Evolutionary conservation across 768 basidiomycete genomes (phyloP), one percentile per base, ranked within the genome.

Genomic region (Tulasnella sp.): DNA sequence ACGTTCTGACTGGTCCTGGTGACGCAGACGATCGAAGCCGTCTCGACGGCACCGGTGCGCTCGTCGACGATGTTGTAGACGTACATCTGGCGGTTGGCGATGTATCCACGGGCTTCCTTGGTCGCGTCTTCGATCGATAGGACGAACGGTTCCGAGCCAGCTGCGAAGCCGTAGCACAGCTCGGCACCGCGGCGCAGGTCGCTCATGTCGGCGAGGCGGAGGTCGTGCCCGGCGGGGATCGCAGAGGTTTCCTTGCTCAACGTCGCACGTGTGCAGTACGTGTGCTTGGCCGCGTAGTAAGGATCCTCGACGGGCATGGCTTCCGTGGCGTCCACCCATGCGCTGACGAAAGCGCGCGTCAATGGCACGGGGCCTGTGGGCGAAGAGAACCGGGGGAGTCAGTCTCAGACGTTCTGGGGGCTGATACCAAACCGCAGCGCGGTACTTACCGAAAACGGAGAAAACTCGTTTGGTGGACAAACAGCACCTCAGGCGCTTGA

Each of bases 11-110:
- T 91, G 81, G 90, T 90, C 22, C 94, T 87, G 9, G 93, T 93
- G 34, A 89, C 90, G n/a, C 93, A 93, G 9, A 91, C 92, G 54
- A 94, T 90, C 31, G 89, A 93, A 0, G 93, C 91, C 31, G 91
- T 88, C 40, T 83, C 81, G 34, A 69, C 64, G 14, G 28, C n/a
- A 1, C 64, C 64, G 64, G 64, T 69, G 64, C 14, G 64, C 64
- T 69, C 64, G 18, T 69, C 46, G 28, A 84, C 84, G 28, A 91
- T 86, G 79, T 89, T 86, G 82, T 91, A 91, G 0, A 94, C 90
- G 92, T 92, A 95, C 4, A 90, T 87, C 76, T 89, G 87, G 1
- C 85, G 72, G 5, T 88, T 86, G 11, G 81, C 76, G 46, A 94
- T 89, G 60, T 93, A 83, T 8, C 85, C 80, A 6, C 78, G 79